Conservation (phyloP, 306 rosid genomes). For the Cucurbita ficifolia region DNA sequence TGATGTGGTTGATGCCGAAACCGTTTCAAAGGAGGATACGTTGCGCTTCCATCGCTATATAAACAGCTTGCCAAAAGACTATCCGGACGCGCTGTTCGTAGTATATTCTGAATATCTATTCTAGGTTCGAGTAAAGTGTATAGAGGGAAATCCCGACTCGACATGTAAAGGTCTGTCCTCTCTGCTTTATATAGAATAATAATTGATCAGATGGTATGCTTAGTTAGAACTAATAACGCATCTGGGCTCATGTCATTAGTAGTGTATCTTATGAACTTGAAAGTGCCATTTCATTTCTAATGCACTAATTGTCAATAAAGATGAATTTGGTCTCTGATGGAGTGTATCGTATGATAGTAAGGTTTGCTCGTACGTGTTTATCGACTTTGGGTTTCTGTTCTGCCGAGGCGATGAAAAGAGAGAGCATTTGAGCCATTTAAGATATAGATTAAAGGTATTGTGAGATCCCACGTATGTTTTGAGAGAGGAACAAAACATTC, state of each 20-base stretch:
- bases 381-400: no score
- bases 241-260: not conserved
- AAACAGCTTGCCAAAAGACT: slow-evolving; percentile 76
- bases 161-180: slow-evolving; percentile 48
- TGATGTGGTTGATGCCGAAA: slow-evolving; percentile 81
- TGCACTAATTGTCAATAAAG: slow-evolving; percentile 6
- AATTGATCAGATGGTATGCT: slow-evolving; percentile 1
- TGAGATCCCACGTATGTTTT: no score
- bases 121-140: slow-evolving; percentile 44
- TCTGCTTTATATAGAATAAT: slow-evolving; percentile 18
- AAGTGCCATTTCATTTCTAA: slow-evolving; percentile 1
- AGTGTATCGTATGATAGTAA: no score
- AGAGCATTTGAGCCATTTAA: not conserved
- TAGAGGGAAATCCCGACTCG: slow-evolving; percentile 37
- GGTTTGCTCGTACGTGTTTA: no score
- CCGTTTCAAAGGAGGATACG: slow-evolving; percentile 67
- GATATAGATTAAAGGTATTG: no score
- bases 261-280: slow-evolving; percentile 3
- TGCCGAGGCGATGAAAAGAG: not conserved
- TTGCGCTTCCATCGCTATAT: slow-evolving; percentile 72
- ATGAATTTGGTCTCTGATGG: not conserved
- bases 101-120: slow-evolving; percentile 76
- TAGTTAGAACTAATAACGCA: slow-evolving; percentile 6
- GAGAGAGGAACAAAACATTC: no score
- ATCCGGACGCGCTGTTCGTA: slow-evolving; percentile 82